Evolutionary conservation across 2,329 filamentous ascomycete genomes (phyloP), one percentile per base, ranked within the genome.

Genomic region (Botrytis elliptica): DNA sequence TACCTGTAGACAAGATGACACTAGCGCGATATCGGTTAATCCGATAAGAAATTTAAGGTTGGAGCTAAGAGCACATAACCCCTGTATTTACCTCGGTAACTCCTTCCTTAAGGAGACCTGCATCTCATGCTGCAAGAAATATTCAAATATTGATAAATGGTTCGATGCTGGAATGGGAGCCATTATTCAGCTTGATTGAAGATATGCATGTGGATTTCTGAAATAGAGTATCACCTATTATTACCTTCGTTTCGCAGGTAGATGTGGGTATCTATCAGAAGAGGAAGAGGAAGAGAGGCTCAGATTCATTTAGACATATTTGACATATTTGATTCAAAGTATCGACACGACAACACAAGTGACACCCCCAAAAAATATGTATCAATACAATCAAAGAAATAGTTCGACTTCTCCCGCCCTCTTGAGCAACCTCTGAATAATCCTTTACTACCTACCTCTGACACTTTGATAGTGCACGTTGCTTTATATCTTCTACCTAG

Each of bases 41-140:
- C 38, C 66, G 66, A 68, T 68, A 68, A 68, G 66, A 68, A n/a
- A 70, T 70, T 70, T 70, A 70, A 70, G 68, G 68, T 70, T 70
- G n/a, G 9, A 36, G 55, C 68, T 64, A 49, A 63, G 18, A 6
- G n/a, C 2, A 44, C 8, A 62, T 20, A 29, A 22, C 14, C 65
- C 65, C 25, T 40, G 65, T 12, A 65, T 2, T 22, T 44, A 42
- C 62, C 62, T 64, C 62, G 62, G 62, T 29, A 64, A 40, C 62
- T 64, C 62, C 25, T 64, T 64, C 62, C 40, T 40, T 29, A 29
- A 18, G 40, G 38, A 64, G 38, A 44, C 38, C 2, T 44, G 62
- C 62, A 64, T 64, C 40, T 44, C 8, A 10, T 25, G 38, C 38
- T 64, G 38, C 62, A 64, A 64, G 62, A 44, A 44, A 42, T 29